phyloP scores from a whole-genome alignment of 257 asterid genomes.

The Solanum dulcamara region DNA sequence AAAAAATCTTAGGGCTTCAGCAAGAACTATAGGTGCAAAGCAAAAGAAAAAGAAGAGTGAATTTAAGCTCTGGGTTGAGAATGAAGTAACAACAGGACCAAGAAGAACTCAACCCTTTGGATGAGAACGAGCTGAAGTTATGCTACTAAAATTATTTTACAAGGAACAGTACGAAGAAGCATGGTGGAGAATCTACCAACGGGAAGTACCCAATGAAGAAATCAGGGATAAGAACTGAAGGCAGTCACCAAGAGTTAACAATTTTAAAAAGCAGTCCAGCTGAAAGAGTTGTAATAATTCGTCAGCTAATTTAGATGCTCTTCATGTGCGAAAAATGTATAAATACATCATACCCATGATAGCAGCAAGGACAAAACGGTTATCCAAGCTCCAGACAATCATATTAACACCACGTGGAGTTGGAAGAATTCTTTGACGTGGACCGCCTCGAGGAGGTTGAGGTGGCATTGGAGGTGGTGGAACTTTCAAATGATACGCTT shows the following conservation, averaged over 20 bases:
- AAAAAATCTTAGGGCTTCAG: neutral
- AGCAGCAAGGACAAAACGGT: constrained; percentile 99
- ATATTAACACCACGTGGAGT: constrained; percentile 99
- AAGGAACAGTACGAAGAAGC: neutral
- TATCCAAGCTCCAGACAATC: constrained; percentile 97
- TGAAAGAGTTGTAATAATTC: neutral
- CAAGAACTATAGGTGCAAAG: neutral
- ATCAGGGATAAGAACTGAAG: neutral
- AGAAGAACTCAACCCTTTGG: neutral
- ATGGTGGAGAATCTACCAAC: neutral
- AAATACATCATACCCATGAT: constrained; percentile 70
- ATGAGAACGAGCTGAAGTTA: neutral
- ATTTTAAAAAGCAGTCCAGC: neutral
- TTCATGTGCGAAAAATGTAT: neutral
- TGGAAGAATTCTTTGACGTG: constrained; percentile 97
- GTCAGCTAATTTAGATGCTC: neutral
- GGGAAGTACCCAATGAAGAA: neutral
- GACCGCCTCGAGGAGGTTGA: constrained; percentile 98
- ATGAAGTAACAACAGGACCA: neutral
- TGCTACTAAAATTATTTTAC: neutral
- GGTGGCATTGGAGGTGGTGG: constrained; percentile 99
- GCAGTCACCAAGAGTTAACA: neutral
- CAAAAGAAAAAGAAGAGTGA: neutral
- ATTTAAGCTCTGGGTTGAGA: neutral
- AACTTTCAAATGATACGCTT: constrained; percentile 96